Conservation (phyloP, 1,139 yeast genomes). For the Diutina pseudorugosa region DNA sequence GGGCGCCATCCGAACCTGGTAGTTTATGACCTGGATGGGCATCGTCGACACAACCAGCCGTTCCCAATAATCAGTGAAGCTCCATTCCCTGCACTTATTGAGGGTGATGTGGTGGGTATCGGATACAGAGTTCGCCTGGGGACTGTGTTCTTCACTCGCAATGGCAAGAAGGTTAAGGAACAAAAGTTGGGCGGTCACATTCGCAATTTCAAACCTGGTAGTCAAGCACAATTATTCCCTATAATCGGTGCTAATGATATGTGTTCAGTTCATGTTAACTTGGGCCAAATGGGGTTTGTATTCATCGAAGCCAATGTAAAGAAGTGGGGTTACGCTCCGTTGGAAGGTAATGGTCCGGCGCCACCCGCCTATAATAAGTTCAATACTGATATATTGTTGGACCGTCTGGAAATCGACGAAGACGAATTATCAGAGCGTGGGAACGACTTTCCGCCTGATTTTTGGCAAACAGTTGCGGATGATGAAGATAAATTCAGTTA, state of each 20-base stretch:
- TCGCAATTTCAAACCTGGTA: conserved; percentile 21
- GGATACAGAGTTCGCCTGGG: conserved; percentile 53
- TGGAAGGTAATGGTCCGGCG: conserved; percentile 50
- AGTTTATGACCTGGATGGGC: conserved; percentile 41
- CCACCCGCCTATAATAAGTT: conserved; percentile 49
- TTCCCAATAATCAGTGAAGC: conserved; percentile 25
- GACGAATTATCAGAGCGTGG: conserved; percentile 34
- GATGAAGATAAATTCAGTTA: conserved; percentile 27
- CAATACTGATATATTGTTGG: conserved; percentile 41
- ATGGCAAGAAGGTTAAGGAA: conserved; percentile 59
- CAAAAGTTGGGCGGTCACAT: conserved; percentile 22
- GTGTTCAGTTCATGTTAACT: conserved; percentile 41
- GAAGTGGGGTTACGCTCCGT: conserved; percentile 55
- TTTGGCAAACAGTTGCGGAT: conserved; percentile 24
- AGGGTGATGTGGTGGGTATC: conserved; percentile 58
- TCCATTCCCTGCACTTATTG: conserved; percentile 33
- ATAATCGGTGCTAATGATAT: conserved; percentile 40
- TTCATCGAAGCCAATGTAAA: conserved; percentile 50
- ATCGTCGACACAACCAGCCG: conserved; percentile 39
- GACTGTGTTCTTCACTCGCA: conserved; percentile 54
- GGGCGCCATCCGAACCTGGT: conserved; percentile 42
- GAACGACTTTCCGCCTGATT: conserved; percentile 45
- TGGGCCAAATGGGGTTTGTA: conserved; percentile 48
- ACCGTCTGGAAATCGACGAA: conserved; percentile 42
- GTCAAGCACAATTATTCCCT: conserved; percentile 33